Evolutionary conservation across 2,329 filamentous ascomycete genomes (phyloP), one percentile per base, ranked within the genome.

Genomic region (Helotiales sp.): DNA sequence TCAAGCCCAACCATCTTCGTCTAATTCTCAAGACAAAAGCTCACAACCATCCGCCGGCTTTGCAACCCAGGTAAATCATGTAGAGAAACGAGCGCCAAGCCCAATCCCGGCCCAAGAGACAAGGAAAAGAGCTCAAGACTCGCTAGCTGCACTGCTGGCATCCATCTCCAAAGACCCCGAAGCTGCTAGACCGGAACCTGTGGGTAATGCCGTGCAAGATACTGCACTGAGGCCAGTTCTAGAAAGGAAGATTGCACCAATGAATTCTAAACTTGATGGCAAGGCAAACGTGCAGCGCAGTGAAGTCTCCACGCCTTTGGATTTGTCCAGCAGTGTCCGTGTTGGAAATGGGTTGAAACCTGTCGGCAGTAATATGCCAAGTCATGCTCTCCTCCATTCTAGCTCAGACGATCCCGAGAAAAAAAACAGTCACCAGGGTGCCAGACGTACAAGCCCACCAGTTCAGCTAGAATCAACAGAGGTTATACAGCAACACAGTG

Each of bases 391-490:
- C 13, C 2, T 20, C 2, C 10, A 30, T 17, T 28, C 22, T 6
- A 28, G 32, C 22, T 62, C 54, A 8, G 73, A 75, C 55, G 64
- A 69, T 28, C 65, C 65, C 62, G 69, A 73, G 55, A 73, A 73
- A 60, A 67, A 73, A 54, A 72, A 73, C 61, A 69, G 67, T 28
- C 72, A 73, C 54, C 70, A 73, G 8, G 69, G 24, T 1, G 45
- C 30, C 24, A 59, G 5, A 50, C 34, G 15, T 10, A 45, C 30
- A 52, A 40, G 7, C 8, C 22, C 64, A 67, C 34, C 32, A 64
- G n/a, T 1, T 61, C 67, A 62, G 15, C 8, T 43, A 47, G 69
- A 15, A 68, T 70, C 7, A 22, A n/a, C 22, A 47, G 11, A 43
- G 20, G 6, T 11, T 28, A 47, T 17, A 7, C 20, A 28, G 20